phyloP scores from a whole-genome alignment of 257 asterid species.

The Solanum bulbocastanum region DNA sequence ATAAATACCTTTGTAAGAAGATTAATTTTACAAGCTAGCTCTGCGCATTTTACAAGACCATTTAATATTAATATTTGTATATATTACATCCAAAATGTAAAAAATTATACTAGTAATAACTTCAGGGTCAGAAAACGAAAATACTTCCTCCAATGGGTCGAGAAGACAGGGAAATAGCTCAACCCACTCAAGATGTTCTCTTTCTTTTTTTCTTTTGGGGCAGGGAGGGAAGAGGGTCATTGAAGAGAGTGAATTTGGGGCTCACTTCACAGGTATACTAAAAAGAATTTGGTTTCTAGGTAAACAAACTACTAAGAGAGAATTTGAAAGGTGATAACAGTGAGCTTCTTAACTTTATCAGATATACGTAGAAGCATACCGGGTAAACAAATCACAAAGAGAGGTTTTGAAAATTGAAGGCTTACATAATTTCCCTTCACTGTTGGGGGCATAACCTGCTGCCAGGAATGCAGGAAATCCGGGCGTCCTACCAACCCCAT shows the following conservation, averaged over 20 bases:
- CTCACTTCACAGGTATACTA: background rate
- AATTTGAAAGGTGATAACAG: background rate
- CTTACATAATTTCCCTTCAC: background rate
- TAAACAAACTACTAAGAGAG: background rate
- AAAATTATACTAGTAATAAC: background rate
- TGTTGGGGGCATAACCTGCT: background rate
- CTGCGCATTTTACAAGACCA: background rate
- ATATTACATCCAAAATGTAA: background rate
- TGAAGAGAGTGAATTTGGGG: background rate
- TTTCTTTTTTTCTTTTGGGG: background rate
- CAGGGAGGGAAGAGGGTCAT: background rate
- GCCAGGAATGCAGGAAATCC: background rate
- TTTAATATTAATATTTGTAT: background rate
- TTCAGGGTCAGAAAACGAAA: background rate
- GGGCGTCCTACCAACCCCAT: background rate
- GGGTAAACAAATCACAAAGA: background rate
- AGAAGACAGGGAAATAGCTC: background rate
- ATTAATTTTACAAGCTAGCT: background rate
- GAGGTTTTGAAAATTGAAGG: background rate
- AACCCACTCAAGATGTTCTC: background rate
- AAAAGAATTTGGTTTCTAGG: background rate
- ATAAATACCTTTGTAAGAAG: background rate
- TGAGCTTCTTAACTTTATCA: background rate
- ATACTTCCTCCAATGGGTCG: background rate
- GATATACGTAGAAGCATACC: background rate